Evolutionary conservation across 345 rosid species (phyloP).

Genomic region (Limnanthes douglasii): DNA sequence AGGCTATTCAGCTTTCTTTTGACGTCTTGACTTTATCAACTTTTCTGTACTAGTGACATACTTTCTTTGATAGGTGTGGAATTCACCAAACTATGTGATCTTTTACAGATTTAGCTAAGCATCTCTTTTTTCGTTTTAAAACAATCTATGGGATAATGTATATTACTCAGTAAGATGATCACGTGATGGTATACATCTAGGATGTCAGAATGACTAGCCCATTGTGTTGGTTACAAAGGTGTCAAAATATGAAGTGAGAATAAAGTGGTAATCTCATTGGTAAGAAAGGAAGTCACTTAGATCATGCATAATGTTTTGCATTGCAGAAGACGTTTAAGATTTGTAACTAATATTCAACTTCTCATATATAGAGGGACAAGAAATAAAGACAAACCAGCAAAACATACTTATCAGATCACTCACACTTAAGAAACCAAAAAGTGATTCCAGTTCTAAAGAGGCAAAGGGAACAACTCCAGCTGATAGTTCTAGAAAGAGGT

Average conservation of each 20-base stretch:
- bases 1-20: background rate
- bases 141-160: no score
- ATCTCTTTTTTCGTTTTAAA: no score
- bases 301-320: background rate
- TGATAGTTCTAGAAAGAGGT: slow-evolving; percentile 77
- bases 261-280: background rate
- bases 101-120: no score
- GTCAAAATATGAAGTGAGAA: background rate
- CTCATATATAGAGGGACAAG: slow-evolving; percentile 43
- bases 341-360: background rate
- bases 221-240: background rate
- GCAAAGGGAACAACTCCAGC: slow-evolving; percentile 28
- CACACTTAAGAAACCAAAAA: slow-evolving; percentile 49
- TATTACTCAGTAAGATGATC: no score
- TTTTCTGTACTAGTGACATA: background rate
- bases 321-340: background rate
- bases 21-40: background rate
- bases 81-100: no score
- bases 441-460: slow-evolving; percentile 45
- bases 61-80: no score
- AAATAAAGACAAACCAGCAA: slow-evolving; percentile 75
- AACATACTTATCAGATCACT: slow-evolving; percentile 90
- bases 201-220: no score
- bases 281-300: background rate
- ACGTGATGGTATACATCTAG: no score